Percentiles rank a stretch among this genome's conserved stretches.
These are phyloP conservation scores for Pelargonium citronellum DNA, from an alignment of 441 rosid genomes.

Conservation along the genomic window DNA sequence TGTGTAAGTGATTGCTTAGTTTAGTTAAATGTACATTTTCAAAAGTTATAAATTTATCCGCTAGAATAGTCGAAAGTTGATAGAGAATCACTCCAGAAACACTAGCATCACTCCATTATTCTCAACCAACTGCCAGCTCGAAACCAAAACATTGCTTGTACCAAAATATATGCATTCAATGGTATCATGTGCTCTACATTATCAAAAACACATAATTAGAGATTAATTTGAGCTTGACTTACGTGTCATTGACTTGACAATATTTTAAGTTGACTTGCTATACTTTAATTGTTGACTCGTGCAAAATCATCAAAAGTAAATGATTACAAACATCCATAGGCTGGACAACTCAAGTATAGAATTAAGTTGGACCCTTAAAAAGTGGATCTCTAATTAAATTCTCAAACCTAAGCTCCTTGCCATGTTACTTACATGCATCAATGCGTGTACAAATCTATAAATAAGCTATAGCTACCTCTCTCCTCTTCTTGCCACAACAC, in stretches of 20 bases:
- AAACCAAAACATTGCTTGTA: not conserved
- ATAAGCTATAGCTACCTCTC: not conserved
- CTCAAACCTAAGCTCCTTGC: not conserved
- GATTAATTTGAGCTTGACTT: not conserved
- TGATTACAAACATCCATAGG: no score
- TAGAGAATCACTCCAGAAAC: no score
- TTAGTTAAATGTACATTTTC: no score
- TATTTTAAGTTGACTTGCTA: not conserved
- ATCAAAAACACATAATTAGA: not conserved
- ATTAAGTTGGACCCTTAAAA: not conserved
- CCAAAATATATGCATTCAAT: not conserved
- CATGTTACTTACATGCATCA: not conserved
- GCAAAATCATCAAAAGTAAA: not conserved
- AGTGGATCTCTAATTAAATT: not conserved
- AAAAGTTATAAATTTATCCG: no score
- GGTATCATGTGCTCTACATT: not conserved
- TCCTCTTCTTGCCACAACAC: not conserved
- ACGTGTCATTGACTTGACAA: not conserved
- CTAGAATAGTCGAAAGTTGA: no score
- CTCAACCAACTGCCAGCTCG: no score
- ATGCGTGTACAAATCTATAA: no score
- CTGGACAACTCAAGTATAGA: not conserved
- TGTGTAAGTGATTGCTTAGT: no score
- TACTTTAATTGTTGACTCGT: not conserved
- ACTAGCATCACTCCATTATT: no score